These are phyloP conservation scores for Kickxella alabastrina DNA, from an alignment of 192 early-diverging fungal species.

Conservation along the genomic window DNA sequence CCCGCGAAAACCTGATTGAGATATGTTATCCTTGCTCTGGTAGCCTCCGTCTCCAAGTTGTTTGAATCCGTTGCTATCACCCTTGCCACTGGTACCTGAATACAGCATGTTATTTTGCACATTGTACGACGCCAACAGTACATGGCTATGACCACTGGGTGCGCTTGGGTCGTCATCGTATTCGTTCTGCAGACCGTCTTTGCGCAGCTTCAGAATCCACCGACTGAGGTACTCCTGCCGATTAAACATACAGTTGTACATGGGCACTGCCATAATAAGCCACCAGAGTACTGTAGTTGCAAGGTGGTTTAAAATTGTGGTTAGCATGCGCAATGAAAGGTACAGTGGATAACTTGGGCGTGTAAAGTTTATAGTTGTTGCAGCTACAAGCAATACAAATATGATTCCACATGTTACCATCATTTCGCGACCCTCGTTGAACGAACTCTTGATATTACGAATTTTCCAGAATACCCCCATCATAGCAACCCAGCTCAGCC, in stretches of 20 bases:
- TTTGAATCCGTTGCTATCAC: background rate
- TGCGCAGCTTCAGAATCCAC: slow-evolving; percentile 23
- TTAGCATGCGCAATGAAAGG: slow-evolving; percentile 13
- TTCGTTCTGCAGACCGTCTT: slow-evolving; percentile 31
- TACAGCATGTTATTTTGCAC: background rate
- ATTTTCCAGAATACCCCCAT: slow-evolving; percentile 31
- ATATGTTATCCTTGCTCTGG: background rate
- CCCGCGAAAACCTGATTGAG: background rate
- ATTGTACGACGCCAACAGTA: background rate
- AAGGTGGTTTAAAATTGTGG: slow-evolving; percentile 34
- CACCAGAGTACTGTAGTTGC: slow-evolving; percentile 36
- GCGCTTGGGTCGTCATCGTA: slow-evolving; percentile 8
- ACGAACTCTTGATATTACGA: slow-evolving; percentile 46
- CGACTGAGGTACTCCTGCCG: slow-evolving; percentile 13
- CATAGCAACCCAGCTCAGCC: slow-evolving; percentile 33
- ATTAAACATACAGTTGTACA: slow-evolving; percentile 24
- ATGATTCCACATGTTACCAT: slow-evolving; percentile 14
- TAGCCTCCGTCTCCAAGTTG: background rate
- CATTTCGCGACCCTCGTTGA: slow-evolving; percentile 46
- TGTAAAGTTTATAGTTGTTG: slow-evolving; percentile 33
- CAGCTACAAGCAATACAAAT: slow-evolving; percentile 20
- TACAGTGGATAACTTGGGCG: slow-evolving; percentile 15
- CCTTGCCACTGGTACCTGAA: background rate
- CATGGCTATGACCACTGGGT: background rate
- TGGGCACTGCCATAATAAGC: slow-evolving; percentile 33